These are phyloP conservation scores for Quercus cerris DNA, from an alignment of 306 rosid genomes.

Conservation along the genomic window DNA sequence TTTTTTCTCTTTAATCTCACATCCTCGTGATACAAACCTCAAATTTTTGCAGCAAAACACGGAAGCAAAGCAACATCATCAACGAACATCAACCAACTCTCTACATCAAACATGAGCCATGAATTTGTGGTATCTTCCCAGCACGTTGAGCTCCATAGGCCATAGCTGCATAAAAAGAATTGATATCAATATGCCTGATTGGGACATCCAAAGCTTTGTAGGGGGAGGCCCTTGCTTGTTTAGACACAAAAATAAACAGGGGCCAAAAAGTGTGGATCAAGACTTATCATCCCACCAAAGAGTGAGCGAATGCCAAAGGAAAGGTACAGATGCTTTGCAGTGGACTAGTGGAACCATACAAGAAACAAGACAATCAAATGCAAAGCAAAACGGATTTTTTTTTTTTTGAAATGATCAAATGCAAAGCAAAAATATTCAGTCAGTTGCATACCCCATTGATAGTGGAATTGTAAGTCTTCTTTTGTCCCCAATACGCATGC, in stretches of 20 bases:
- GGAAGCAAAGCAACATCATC: conserved; percentile 19
- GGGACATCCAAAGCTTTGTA: no score
- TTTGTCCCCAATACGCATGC: conserved; percentile 95
- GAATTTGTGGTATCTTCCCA: conserved; percentile 68
- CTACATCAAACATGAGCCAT: conserved; percentile 90
- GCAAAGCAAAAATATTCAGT: neutral
- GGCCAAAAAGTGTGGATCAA: no score
- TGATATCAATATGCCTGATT: no score
- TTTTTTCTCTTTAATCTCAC: neutral
- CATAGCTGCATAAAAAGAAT: conserved; percentile 47
- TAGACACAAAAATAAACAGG: no score
- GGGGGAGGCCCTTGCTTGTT: neutral
- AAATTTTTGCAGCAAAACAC: no score
- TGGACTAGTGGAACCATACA: neutral
- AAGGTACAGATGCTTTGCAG: no score
- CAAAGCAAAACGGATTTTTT: neutral
- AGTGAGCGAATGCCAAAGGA: no score
- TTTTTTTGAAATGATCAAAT: no score
- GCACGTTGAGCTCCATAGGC: conserved; percentile 51
- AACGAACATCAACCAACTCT: conserved; percentile 64
- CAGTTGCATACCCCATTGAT: conserved; percentile 74
- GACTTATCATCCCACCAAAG: no score
- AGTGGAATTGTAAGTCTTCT: conserved; percentile 92
- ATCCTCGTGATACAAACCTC: neutral
- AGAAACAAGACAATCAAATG: neutral